Evolutionary conservation across 148 eudicot genomes (phyloP).

Genomic region (Fagopyrum tataricum): DNA sequence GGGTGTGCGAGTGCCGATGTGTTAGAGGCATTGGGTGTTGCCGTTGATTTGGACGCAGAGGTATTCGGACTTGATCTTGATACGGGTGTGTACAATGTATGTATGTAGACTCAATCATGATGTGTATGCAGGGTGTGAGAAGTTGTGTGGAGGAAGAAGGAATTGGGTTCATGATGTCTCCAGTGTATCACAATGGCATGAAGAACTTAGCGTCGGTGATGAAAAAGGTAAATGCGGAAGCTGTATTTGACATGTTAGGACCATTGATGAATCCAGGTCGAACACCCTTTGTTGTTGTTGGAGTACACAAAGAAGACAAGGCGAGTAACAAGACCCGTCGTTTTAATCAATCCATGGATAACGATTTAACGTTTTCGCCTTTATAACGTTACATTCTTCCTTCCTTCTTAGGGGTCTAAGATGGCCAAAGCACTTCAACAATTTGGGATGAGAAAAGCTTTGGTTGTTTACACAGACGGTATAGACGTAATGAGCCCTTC

Average conservation of each 20-base stretch:
- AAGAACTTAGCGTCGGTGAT: slow-evolving; percentile 80
- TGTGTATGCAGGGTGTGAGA: slow-evolving; percentile 47
- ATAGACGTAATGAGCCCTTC: slow-evolving; percentile 93
- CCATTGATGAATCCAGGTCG: slow-evolving; percentile 98
- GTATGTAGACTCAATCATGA: too few species aligned
- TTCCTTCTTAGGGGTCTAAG: slow-evolving; percentile 47
- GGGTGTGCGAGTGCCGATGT: slow-evolving; percentile 99
- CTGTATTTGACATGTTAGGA: slow-evolving; percentile 88
- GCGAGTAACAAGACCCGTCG: slow-evolving; percentile 32
- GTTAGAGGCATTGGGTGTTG: slow-evolving; percentile 79
- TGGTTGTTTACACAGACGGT: slow-evolving; percentile 93
- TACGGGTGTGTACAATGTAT: too few species aligned
- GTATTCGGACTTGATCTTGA: slow-evolving; percentile 23
- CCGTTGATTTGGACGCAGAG: slow-evolving; percentile 82
- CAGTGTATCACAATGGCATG: slow-evolving; percentile 93
- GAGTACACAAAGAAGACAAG: slow-evolving; percentile 78
- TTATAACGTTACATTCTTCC: slow-evolving; percentile 32
- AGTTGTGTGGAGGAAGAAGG: slow-evolving; percentile 77
- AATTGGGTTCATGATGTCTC: slow-evolving; percentile 97
- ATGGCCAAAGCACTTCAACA: slow-evolving; percentile 92
- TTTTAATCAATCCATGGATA: neutral
- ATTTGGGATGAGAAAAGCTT: slow-evolving; percentile 95
- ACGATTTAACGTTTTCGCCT: neutral
- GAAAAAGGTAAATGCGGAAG: slow-evolving; percentile 75
- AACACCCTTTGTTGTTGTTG: slow-evolving; percentile 92